Conservation (phyloP, 2,329 filamentous ascomycete genomes). For the Colletotrichum sp. region DNA sequence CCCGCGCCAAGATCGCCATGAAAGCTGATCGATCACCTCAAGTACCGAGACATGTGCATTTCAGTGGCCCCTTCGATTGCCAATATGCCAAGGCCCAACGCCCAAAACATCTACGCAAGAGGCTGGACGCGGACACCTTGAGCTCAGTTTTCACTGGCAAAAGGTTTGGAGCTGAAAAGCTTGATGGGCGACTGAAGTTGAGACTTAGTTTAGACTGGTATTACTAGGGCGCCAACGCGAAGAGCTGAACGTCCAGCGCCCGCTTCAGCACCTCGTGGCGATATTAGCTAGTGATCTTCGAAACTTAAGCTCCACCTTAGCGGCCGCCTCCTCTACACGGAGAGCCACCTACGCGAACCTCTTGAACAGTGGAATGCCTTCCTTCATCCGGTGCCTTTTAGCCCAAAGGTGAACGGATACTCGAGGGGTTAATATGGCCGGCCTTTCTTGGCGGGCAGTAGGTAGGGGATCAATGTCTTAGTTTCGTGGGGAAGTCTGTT, state of each 20-base stretch:
- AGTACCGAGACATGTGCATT: not conserved
- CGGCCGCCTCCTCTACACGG: not conserved
- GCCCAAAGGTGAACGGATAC: not conserved
- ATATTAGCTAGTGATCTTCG: not conserved
- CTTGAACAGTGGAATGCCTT: not conserved
- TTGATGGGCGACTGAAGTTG: not conserved
- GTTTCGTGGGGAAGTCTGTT: not conserved
- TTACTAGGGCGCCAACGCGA: not conserved
- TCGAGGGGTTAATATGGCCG: not conserved
- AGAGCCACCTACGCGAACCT: not conserved
- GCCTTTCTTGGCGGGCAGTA: not conserved
- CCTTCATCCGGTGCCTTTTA: not conserved
- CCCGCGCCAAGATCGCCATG: not conserved
- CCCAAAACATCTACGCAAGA: not conserved
- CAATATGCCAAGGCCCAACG: not conserved
- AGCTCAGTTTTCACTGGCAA: not conserved
- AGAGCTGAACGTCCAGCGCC: not conserved
- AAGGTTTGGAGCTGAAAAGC: not conserved
- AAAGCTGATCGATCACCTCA: not conserved
- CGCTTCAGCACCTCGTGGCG: not conserved
- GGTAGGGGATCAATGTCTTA: not conserved
- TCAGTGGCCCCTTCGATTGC: not conserved
- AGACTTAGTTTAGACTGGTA: not conserved
- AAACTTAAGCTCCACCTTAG: not conserved
- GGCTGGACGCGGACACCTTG: not conserved